phyloP scores from a whole-genome alignment of 257 asterid genomes.

The Leonotis leonurus region DNA sequence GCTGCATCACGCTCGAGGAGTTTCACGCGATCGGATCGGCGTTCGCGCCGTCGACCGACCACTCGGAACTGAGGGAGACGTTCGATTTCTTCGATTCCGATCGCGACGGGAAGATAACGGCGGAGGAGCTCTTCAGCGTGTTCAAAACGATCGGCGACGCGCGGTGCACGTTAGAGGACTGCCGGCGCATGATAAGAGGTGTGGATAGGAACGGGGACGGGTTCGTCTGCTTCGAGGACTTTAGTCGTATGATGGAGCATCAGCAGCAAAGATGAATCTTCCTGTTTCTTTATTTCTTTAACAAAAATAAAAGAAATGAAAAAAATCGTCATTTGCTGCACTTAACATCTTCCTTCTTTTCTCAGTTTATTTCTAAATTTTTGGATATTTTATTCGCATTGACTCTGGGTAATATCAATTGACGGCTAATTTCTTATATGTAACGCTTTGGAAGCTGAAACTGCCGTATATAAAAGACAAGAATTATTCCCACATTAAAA shows the following conservation, averaged over 20 bases:
- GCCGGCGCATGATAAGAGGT: constrained; percentile 40
- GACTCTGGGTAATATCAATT: too few species aligned
- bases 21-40: constrained; percentile 46
- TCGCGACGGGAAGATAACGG: constrained; percentile 75
- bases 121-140: constrained; percentile 59
- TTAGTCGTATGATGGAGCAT: constrained; percentile 40
- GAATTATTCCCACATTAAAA: too few species aligned
- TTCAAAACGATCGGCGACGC: constrained; percentile 38
- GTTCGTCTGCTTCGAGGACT: constrained; percentile 47
- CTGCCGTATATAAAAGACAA: constrained; percentile 27
- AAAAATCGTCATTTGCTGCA: constrained; percentile 16
- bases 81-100: constrained; percentile 78
- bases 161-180: constrained; percentile 49
- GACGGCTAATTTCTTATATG: constrained; percentile 24
- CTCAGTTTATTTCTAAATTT: not conserved
- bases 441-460: not conserved
- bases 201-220: constrained; percentile 39
- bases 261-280: constrained; percentile 22
- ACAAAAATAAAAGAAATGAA: constrained; percentile 8
- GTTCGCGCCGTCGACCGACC: constrained; percentile 46
- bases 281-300: not conserved
- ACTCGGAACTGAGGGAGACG: constrained; percentile 46
- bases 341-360: not conserved
- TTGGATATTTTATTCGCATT: too few species aligned
- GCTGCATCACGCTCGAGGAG: constrained; percentile 44